These are phyloP conservation scores for Plasmodium knowlesi DNA, from an alignment of 169 alveolate genomes.

Conservation along the genomic window DNA sequence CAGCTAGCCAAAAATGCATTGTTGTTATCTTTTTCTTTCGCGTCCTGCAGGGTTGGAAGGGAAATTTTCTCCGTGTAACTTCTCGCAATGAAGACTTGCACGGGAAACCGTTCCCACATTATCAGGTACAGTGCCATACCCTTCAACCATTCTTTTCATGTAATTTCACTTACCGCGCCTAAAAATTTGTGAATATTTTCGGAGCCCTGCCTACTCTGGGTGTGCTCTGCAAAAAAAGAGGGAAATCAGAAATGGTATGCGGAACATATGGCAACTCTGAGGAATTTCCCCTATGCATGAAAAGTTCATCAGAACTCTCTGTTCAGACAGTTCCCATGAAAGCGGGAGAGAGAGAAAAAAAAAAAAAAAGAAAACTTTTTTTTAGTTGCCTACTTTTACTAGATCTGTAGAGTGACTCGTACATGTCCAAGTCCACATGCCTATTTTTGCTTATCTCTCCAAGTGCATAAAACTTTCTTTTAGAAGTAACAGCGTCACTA, in stretches of 20 bases:
- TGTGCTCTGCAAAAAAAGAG: constrained; percentile 33
- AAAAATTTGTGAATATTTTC: constrained; percentile 24
- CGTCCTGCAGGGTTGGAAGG: constrained; percentile 9
- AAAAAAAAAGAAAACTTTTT: not conserved
- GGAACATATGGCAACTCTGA: not conserved
- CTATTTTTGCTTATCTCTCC: constrained; percentile 35
- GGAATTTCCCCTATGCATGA: not conserved
- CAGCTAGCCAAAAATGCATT: not conserved
- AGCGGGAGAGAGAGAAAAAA: not conserved
- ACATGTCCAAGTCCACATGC: constrained; percentile 35
- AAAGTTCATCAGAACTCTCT: not conserved
- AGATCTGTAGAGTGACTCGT: constrained; percentile 29
- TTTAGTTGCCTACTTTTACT: constrained; percentile 64
- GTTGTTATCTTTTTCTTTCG: constrained; percentile 24
- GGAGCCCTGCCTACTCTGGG: constrained; percentile 36
- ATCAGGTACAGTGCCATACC: not conserved
- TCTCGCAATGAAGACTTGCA: not conserved
- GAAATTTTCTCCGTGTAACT: not conserved
- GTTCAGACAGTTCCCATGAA: not conserved
- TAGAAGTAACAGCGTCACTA: constrained; percentile 25
- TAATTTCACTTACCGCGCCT: constrained; percentile 18
- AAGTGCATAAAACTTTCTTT: constrained; percentile 69
- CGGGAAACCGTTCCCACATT: not conserved
- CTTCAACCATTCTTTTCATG: not conserved
- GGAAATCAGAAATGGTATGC: not conserved